Conservation (phyloP, 2,329 filamentous ascomycete genomes). For the Epichloe amarillans region DNA sequence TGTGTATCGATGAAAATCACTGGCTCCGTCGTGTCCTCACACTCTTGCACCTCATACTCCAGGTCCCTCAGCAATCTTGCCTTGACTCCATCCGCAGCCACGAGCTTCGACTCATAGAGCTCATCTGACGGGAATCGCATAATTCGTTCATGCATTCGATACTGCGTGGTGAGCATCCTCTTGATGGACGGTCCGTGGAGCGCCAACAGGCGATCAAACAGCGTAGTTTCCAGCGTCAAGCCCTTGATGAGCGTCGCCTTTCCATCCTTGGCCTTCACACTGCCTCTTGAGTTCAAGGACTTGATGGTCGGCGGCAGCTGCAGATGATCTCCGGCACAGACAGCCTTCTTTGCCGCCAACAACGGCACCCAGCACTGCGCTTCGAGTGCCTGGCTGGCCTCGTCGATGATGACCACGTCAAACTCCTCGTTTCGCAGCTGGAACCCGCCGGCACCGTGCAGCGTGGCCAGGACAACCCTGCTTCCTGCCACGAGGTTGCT, state of each 20-base stretch:
- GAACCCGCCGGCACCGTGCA: slow-evolving; percentile 81
- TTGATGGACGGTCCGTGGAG: slow-evolving; percentile 78
- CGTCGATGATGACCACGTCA: slow-evolving; percentile 90
- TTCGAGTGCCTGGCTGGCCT: slow-evolving; percentile 89
- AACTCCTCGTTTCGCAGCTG: slow-evolving; percentile 72
- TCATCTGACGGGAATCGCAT: slow-evolving; percentile 89
- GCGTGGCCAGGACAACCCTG: slow-evolving; percentile 79
- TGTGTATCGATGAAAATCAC: slow-evolving; percentile 94
- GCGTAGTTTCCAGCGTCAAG: slow-evolving; percentile 67
- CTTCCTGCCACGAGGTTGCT: slow-evolving; percentile 60
- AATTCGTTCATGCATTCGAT: slow-evolving; percentile 93
- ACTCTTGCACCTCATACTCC: slow-evolving; percentile 62
- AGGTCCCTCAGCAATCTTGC: slow-evolving; percentile 62
- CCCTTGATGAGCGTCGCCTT: slow-evolving; percentile 29
- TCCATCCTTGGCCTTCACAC: slow-evolving; percentile 24
- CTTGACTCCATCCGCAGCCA: slow-evolving; percentile 71
- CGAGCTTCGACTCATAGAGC: slow-evolving; percentile 69
- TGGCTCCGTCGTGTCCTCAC: slow-evolving; percentile 77
- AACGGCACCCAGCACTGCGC: slow-evolving; percentile 95
- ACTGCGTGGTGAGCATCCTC: slow-evolving; percentile 90
- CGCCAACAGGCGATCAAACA: slow-evolving; percentile 78
- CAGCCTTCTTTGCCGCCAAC: slow-evolving; percentile 65
- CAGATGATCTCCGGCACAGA: slow-evolving; percentile 87
- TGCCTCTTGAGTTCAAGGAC: slow-evolving; percentile 45
- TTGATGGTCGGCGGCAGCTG: slow-evolving; percentile 94